Evolutionary conservation across 106 monocot species (phyloP).

Genomic region (Triglochin maritima): DNA sequence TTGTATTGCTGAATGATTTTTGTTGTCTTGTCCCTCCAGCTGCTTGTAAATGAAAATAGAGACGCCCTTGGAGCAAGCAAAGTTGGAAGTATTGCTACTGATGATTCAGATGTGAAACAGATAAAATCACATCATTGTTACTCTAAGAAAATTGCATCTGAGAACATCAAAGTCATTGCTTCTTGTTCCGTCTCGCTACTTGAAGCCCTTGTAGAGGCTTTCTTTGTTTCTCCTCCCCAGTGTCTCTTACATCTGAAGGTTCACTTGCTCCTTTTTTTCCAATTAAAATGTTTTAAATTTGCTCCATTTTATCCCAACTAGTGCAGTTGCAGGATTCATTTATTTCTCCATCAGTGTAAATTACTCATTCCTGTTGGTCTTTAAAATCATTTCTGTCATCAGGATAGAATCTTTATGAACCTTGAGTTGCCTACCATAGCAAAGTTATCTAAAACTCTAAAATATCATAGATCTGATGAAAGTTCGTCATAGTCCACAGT

Average conservation of each 20-base stretch:
- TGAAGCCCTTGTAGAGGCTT: slow-evolving; percentile 37
- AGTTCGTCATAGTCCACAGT: too few species aligned
- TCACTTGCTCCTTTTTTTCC: not conserved
- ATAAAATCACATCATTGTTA: slow-evolving; percentile 7
- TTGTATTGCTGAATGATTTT: not conserved
- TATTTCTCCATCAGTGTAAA: too few species aligned
- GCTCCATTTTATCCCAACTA: too few species aligned
- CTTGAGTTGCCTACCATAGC: too few species aligned
- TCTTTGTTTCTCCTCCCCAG: slow-evolving; percentile 48
- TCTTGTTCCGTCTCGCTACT: slow-evolving; percentile 51
- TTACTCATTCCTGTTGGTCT: too few species aligned
- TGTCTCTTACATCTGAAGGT: slow-evolving; percentile 63
- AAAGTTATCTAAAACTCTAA: too few species aligned
- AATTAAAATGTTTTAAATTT: not conserved
- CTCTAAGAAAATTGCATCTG: slow-evolving; percentile 43
- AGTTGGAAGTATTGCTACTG: slow-evolving; percentile 6
- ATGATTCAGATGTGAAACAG: slow-evolving; percentile 4
- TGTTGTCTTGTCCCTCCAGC: slow-evolving; percentile 18
- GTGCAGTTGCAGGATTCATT: too few species aligned
- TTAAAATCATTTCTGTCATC: too few species aligned
- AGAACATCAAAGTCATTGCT: slow-evolving; percentile 47
- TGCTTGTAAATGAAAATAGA: slow-evolving; percentile 60
- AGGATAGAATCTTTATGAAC: too few species aligned
- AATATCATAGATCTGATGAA: too few species aligned
- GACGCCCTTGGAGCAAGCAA: slow-evolving; percentile 16